These are phyloP conservation scores for Epichloe hybrida DNA, from an alignment of 2,329 filamentous ascomycete species.

Conservation along the genomic window DNA sequence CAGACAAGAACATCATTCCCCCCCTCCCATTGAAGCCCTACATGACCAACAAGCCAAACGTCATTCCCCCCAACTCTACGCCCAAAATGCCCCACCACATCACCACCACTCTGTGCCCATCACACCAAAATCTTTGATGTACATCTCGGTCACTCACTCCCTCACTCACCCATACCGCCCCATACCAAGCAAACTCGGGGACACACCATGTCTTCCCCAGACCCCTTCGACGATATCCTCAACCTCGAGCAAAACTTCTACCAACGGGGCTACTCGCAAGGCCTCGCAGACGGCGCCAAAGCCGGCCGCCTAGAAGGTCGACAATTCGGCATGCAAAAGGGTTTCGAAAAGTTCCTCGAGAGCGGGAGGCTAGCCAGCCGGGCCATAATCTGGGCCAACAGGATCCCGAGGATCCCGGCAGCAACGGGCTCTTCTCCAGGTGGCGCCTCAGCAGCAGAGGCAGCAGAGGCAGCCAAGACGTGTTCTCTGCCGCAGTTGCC, in stretches of 20 bases:
- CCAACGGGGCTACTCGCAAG: conserved; percentile 64
- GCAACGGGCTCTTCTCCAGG: conserved; percentile 1
- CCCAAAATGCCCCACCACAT: too few relatives aligned
- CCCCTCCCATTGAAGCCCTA: too few relatives aligned
- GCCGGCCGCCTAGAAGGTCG: conserved; percentile 80
- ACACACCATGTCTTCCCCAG: conserved; percentile 15
- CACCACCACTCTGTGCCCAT: too few relatives aligned
- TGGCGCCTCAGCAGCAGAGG: background rate
- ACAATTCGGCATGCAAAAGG: conserved; percentile 79
- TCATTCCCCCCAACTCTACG: too few relatives aligned
- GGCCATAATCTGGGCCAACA: conserved; percentile 70
- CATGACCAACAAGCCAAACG: too few relatives aligned
- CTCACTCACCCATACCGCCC: too few relatives aligned
- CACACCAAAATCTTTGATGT: too few relatives aligned
- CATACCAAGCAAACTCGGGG: background rate
- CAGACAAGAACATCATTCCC: too few relatives aligned
- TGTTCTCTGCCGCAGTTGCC: conserved; percentile 30
- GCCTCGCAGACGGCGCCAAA: conserved; percentile 58
- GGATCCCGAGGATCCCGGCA: conserved; percentile 29
- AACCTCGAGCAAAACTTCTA: conserved; percentile 61
- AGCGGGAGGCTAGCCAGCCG: conserved; percentile 67
- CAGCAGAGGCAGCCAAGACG: background rate
- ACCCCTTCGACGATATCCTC: conserved; percentile 44
- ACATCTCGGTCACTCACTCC: too few relatives aligned
- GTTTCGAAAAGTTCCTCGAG: conserved; percentile 82